Base-by-base conservation (phyloP, 352 stramenopile species). In the Pythium dissimile region DNA sequence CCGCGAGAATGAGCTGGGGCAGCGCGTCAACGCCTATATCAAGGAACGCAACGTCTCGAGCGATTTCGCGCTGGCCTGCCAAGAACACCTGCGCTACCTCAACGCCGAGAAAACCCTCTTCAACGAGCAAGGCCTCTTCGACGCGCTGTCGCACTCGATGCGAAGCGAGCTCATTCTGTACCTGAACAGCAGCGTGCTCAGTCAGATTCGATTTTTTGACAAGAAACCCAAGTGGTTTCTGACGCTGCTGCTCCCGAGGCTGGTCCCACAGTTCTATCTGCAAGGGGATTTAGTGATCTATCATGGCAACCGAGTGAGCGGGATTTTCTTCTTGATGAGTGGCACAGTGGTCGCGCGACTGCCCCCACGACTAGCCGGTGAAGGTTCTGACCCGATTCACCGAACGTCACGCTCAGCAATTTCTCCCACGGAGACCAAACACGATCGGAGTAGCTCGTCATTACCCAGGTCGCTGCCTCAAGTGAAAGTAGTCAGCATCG, bases 201-300 rank as follows among this genome's bases (percentile, higher is more conserved):
- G 77, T 3, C 80, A 87, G 47, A 75, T 89, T 6, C 75, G 81
- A 1, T 89, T 92, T 54, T 92, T 92, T 26, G 81, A 92, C 47
- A 92, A 92, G 49, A 92, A 92, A 24, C 81, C 81, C 4, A 92
- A 92, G 35, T 92, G 81, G 81, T 92, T 92, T 54, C 55, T 92
- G 15, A 86, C 81, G 13, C 59, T 92, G 16, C 54, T 92, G 12
- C 54, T 92, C 12, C 81, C 79, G 20, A 66, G 77, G 20, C 63
- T 92, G 3, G 67, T 86, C 9, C 81, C 81, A 3, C 81, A 92
- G 48, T 92, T 75, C 59, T 92, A 82, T 32, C 53, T 88, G 3
- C 59, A 80, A 21, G 73, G 81, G 2, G 81, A 92, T 45, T 66
- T 92, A 43, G 32, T 89, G 6, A 88, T 92, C 21, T 89, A 88